phyloP scores from a whole-genome alignment of 345 rosid species.

The Noccaea caerulescens region DNA sequence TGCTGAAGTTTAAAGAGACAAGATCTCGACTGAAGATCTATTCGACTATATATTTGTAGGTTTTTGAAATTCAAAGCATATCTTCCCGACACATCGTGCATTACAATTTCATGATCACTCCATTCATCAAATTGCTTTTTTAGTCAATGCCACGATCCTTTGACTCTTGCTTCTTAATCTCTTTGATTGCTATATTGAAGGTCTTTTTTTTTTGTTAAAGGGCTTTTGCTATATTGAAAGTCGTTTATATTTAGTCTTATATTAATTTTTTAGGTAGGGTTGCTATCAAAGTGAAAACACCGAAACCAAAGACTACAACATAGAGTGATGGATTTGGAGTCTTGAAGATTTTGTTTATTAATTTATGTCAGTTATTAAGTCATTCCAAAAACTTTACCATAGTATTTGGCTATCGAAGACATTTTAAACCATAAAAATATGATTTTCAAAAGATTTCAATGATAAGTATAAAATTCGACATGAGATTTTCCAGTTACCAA shows the following conservation, averaged over 20 bases:
- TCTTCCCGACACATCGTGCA: slow-evolving; percentile 42
- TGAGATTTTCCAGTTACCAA: not conserved
- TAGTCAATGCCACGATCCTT: slow-evolving; percentile 20
- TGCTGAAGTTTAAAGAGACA: slow-evolving; percentile 37
- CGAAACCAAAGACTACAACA: not conserved
- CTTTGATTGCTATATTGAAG: slow-evolving; percentile 3
- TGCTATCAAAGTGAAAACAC: not conserved
- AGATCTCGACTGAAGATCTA: slow-evolving; percentile 36
- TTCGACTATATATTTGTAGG: slow-evolving; percentile 22
- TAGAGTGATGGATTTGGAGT: not conserved
- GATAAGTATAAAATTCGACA: not conserved
- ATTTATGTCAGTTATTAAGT: not conserved
- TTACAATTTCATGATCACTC: slow-evolving; percentile 23
- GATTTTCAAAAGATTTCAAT: not conserved
- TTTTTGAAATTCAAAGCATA: slow-evolving; percentile 20
- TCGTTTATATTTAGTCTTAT: not conserved
- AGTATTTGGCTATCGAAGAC: not conserved
- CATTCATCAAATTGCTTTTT: slow-evolving; percentile 24
- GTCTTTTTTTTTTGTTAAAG: too few relatives aligned
- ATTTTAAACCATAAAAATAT: not conserved
- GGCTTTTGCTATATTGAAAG: not conserved
- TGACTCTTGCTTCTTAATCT: slow-evolving; percentile 33
- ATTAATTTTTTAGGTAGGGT: not conserved
- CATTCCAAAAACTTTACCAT: not conserved
- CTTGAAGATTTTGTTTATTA: not conserved